Conservation (phyloP, 2,329 filamentous ascomycete species). For the Epichloe aotearoae region DNA sequence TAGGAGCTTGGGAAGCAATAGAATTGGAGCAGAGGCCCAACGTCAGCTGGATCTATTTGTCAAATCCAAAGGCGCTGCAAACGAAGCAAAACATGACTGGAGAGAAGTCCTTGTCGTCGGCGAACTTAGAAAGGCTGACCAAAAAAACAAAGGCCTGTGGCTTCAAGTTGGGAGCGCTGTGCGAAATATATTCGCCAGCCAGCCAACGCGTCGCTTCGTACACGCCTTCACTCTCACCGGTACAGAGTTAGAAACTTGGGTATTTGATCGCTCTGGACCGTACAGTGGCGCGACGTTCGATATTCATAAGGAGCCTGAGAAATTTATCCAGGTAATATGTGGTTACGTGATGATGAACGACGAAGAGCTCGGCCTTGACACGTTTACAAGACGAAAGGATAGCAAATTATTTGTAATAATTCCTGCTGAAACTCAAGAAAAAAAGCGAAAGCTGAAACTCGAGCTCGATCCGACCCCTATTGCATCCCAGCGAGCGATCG, state of each 20-base stretch:
- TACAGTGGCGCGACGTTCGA: constrained; percentile 6
- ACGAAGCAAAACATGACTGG: neutral
- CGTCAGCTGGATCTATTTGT: neutral
- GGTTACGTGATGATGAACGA: constrained; percentile 7
- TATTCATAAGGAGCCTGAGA: neutral
- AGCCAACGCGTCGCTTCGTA: neutral
- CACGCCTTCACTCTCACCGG: neutral
- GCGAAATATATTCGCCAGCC: constrained; percentile 1
- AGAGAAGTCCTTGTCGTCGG: neutral
- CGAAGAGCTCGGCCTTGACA: constrained; percentile 5
- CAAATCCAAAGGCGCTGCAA: neutral
- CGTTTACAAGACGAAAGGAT: neutral
- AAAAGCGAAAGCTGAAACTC: neutral
- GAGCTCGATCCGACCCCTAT: neutral
- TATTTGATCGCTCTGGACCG: constrained; percentile 4
- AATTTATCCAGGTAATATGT: neutral
- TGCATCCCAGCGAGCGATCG: neutral
- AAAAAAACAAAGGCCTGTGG: constrained; percentile 1
- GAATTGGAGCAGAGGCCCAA: neutral
- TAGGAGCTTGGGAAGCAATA: neutral
- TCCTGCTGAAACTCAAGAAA: neutral
- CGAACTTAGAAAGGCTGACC: neutral
- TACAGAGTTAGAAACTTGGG: constrained; percentile 2
- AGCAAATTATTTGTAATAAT: neutral
- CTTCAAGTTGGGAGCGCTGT: constrained; percentile 1